Conservation (phyloP, 148 eudicot genomes). For the Suaeda aralocaspica region DNA sequence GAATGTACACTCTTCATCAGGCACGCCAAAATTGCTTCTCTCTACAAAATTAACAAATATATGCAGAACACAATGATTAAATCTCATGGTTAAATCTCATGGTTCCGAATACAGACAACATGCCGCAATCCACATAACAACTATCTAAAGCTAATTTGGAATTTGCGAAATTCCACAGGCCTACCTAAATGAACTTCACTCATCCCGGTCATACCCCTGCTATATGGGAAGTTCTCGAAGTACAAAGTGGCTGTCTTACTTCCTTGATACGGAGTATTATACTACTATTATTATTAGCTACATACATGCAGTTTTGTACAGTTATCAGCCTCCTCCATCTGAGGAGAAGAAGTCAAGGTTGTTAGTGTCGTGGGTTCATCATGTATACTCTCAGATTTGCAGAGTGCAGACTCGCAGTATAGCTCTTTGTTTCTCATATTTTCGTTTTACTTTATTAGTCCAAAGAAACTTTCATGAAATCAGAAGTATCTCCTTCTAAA, state of each 20-base stretch:
- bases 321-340: constrained; percentile 4
- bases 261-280: too few relatives aligned
- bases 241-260: neutral
- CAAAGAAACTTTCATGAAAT: constrained; percentile 7
- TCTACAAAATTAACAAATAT: constrained; percentile 19
- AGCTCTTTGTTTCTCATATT: neutral
- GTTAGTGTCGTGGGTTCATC: neutral
- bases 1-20: constrained; percentile 20
- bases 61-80: constrained; percentile 6
- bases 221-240: neutral
- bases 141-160: constrained; percentile 6
- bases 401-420: neutral
- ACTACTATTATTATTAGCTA: constrained; percentile 9
- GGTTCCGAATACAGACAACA: constrained; percentile 10
- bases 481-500: constrained; percentile 43
- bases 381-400: neutral
- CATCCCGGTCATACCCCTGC: neutral
- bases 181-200: constrained; percentile 7
- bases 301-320: constrained; percentile 5
- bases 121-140: neutral
- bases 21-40: constrained; percentile 22
- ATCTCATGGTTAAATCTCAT: constrained; percentile 23
- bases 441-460: neutral
- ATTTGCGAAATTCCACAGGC: neutral
- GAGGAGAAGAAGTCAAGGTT: constrained; percentile 3